These are phyloP conservation scores for Chlorella variabilis DNA, from an alignment of 163 green algal genomes.

Conservation along the genomic window DNA sequence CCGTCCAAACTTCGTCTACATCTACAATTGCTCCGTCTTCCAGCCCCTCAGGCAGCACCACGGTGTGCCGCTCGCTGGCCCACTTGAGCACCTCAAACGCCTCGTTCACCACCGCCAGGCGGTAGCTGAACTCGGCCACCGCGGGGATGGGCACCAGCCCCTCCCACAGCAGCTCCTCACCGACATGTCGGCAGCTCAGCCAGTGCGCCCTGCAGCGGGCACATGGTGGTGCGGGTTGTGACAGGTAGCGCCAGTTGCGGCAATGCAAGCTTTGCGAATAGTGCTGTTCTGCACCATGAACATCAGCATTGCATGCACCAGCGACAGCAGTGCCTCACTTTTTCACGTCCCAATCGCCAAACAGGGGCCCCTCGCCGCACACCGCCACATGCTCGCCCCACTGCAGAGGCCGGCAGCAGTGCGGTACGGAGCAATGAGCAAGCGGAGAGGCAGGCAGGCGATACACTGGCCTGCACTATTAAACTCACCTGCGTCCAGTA, in stretches of 20 bases:
- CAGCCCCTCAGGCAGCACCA: slow-evolving; percentile 59
- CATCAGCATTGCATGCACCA: not conserved
- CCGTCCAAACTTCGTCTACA: slow-evolving; percentile 44
- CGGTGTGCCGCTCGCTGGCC: slow-evolving; percentile 44
- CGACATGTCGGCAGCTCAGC: slow-evolving; percentile 73
- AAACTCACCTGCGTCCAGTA: slow-evolving; percentile 39
- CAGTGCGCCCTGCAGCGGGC: slow-evolving; percentile 36
- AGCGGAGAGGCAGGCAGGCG: not conserved
- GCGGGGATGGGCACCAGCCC: slow-evolving; percentile 53
- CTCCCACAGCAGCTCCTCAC: slow-evolving; percentile 82
- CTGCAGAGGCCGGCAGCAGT: not conserved
- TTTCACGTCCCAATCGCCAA: slow-evolving; percentile 41
- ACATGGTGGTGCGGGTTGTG: not conserved
- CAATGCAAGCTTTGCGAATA: too few species aligned
- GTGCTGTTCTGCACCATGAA: too few species aligned
- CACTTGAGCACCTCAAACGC: slow-evolving; percentile 50
- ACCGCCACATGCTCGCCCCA: slow-evolving; percentile 50
- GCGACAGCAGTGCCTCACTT: slow-evolving; percentile 7
- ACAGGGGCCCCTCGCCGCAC: slow-evolving; percentile 26
- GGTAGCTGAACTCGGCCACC: slow-evolving; percentile 57
- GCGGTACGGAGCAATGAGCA: not conserved
- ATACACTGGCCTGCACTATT: too few species aligned
- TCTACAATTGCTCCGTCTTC: slow-evolving; percentile 48
- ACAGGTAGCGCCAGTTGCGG: not conserved
- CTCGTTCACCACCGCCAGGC: slow-evolving; percentile 69